Percentiles rank a stretch among this genome's conserved stretches.
These are phyloP conservation scores for Pythium aphanidermatum DNA, from an alignment of 352 stramenopile genomes.

Conservation along the genomic window DNA sequence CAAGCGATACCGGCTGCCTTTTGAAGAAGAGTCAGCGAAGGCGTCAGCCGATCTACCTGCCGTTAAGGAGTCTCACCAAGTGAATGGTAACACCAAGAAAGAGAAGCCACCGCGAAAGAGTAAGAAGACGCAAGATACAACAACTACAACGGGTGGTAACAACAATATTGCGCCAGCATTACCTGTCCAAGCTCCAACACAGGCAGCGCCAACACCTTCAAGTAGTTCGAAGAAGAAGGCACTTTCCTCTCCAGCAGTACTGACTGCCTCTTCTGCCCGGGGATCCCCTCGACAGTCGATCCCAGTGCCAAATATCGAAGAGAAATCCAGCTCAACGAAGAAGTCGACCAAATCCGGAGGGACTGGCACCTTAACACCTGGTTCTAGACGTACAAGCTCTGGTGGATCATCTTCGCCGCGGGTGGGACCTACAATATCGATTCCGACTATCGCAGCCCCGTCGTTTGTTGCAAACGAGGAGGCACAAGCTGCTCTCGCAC, in stretches of 20 bases:
- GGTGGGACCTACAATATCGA: conserved; percentile 16
- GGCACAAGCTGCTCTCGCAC: conserved; percentile 16
- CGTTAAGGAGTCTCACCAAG: too few relatives aligned
- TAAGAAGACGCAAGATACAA: conserved; percentile 56
- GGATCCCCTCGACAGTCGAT: conserved; percentile 15
- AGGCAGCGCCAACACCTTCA: conserved; percentile 2
- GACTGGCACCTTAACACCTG: not conserved
- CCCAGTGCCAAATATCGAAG: conserved; percentile 1
- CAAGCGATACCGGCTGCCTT: conserved; percentile 35
- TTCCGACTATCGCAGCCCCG: conserved; percentile 10
- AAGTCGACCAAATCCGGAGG: conserved; percentile 7
- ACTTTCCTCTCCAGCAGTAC: conserved; percentile 1
- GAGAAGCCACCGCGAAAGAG: conserved; percentile 70
- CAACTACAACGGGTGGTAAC: conserved; percentile 1
- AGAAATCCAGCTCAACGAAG: conserved; percentile 11
- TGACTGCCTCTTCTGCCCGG: conserved; percentile 5
- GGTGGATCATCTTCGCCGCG: conserved; percentile 16
- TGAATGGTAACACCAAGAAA: conserved; percentile 70
- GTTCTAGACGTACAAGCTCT: conserved; percentile 2
- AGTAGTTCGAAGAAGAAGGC: conserved; percentile 22
- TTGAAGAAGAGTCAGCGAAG: conserved; percentile 8
- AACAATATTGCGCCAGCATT: conserved; percentile 4
- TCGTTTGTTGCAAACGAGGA: conserved; percentile 15
- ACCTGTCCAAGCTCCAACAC: conserved; percentile 3
- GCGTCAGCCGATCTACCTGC: not conserved